These are phyloP conservation scores for Fusarium incarnatum DNA, from an alignment of 2,329 filamentous ascomycete species.

Conservation along the genomic window DNA sequence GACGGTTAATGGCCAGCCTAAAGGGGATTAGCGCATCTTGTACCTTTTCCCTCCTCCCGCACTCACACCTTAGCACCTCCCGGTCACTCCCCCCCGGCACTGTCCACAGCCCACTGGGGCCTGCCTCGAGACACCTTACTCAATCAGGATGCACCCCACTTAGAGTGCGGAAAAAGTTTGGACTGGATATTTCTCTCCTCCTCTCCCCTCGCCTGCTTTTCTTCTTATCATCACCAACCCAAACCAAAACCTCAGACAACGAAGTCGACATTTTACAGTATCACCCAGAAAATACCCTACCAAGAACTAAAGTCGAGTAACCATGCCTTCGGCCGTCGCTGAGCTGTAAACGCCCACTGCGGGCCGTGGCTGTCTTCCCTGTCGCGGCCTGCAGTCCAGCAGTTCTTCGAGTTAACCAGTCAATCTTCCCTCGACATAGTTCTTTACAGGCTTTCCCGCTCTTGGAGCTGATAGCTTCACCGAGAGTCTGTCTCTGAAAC, in stretches of 20 bases:
- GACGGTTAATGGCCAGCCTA: conserved; percentile 39
- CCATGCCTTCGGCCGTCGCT: conserved; percentile 81
- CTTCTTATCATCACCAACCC: conserved; percentile 50
- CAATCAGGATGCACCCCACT: conserved; percentile 44
- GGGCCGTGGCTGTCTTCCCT: conserved; percentile 64
- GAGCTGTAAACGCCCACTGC: conserved; percentile 93
- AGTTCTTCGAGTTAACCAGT: conserved; percentile 79
- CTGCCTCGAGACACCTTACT: conserved; percentile 28
- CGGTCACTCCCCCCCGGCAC: conserved; percentile 32
- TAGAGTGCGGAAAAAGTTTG: conserved; percentile 46
- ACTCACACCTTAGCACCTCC: conserved; percentile 12
- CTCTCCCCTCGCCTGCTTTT: conserved; percentile 43
- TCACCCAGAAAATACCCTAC: conserved; percentile 51
- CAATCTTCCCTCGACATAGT: conserved; percentile 73
- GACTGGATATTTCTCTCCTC: conserved; percentile 46
- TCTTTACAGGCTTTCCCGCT: conserved; percentile 68
- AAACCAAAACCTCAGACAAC: conserved; percentile 65
- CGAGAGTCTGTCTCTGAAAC: conserved; percentile 56
- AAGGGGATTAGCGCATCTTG: conserved; percentile 30
- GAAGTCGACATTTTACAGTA: conserved; percentile 65
- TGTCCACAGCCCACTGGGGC: conserved; percentile 4
- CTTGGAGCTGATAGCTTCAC: conserved; percentile 51
- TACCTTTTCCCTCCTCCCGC: conserved; percentile 30
- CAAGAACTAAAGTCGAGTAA: conserved; percentile 76
- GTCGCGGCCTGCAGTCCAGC: conserved; percentile 81